Base-by-base conservation (phyloP, 2,329 filamentous ascomycete species). In the Pochonia chlamydosporia region DNA sequence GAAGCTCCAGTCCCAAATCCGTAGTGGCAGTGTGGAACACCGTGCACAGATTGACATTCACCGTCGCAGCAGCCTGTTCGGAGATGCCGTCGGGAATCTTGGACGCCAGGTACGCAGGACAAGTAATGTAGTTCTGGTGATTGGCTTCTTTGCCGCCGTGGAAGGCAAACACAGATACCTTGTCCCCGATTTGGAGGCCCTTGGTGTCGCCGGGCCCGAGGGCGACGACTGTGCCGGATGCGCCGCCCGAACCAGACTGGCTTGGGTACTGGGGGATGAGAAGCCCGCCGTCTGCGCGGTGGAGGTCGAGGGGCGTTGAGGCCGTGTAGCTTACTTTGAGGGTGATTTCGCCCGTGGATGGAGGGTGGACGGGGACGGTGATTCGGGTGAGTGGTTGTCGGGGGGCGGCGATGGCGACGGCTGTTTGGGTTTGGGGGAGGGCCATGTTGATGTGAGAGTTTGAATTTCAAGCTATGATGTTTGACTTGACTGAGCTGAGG, bases 381-480 rank as follows among this genome's bases (percentile, higher is more conserved):
- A 81, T 75, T 49, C 85, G 67, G 5, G 63, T 64, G 49, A 85
- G 67, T 0, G 79, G 74, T 3, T 65, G 66, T 47, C 74, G 72
- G 14, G 67, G 63, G 46, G 71, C 71, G 40, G 79, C 73, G 53
- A 86, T 71, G 47, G 81, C 70, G 47, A 81, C 80, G 6, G 78
- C 81, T 58, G 79, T 82, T 68, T 77, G 85, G 9, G 79, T 82
- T 53, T 79, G 75, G 5, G 84, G 84, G 16, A 82, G 68, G 28
- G 60, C 48, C 30, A 33, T n/a, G 9, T 33, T n/a, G 30, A n/a
- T 33, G 1, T 33, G 47, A n/a, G n/a, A n/a, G n/a, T n/a, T n/a
- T n/a, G n/a, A n/a, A n/a, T n/a, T n/a, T n/a, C n/a, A n/a, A n/a
- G n/a, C n/a, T n/a, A n/a, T n/a, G n/a, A n/a, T n/a, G n/a, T n/a